Evolutionary conservation across 2,329 filamentous ascomycete genomes (phyloP), one percentile per base, ranked within the genome.

Genomic region (Colletotrichum lini): DNA sequence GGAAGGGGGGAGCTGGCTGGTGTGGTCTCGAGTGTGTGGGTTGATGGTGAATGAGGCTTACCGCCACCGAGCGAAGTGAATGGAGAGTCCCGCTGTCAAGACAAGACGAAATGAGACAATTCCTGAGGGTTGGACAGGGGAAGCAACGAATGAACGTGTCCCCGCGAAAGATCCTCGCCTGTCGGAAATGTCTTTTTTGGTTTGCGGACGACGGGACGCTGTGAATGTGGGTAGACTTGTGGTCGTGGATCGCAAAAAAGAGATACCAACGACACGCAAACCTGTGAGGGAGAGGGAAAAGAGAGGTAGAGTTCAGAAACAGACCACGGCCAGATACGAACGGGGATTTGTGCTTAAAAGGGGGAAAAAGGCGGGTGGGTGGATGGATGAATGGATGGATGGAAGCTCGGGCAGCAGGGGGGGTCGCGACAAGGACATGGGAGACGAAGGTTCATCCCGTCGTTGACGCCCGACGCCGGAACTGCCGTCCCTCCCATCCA

Each of bases 141-240:
- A 86, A 90, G 86, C 84, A 86, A 88, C 88, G 88, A 90, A 87
- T 83, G 87, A 90, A 90, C 87, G 88, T 89, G 87, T 90, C 88
- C 30, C 88, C 86, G 88, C 85, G 78, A 78, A 79, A 79, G 82
- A 82, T 81, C 80, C 81, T 83, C 80, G 79, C 77, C 79, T 67
- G 30, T 35, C 30, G 26, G 30, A 50, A 57, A 56, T 30, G 65
- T 21, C 21, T 53, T 61, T 67, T 47, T 42, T 53, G 64, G 54
- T 56, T 53, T 35, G 30, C 30, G 30, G 30, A 35, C 30, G 8
- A 35, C 35, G 45, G 47, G 38, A 47, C 13, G 30, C 53, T 23
- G 38, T 79, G 81, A 84, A 81, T 83, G 83, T 81, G 80, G 82
- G 82, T 81, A 79, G 79, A 79, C 35, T 67, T 38, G 49, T 57